These are phyloP conservation scores for Arabidopsis arenosa DNA, from an alignment of 345 rosid genomes.

Conservation along the genomic window DNA sequence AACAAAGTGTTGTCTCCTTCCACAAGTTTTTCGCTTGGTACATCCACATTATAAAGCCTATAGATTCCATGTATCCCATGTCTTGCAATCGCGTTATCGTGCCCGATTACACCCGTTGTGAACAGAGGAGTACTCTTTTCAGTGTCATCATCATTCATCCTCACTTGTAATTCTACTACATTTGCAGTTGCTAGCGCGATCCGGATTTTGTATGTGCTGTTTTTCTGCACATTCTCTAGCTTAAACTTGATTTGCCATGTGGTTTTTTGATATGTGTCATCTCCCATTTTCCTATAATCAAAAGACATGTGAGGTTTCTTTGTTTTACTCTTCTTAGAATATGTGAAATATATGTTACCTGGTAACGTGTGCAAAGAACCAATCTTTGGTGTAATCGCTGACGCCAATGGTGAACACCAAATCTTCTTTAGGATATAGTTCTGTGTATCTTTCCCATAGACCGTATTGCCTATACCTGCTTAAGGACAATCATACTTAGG, in stretches of 20 bases:
- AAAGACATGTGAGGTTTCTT: neutral
- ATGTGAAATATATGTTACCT: constrained; percentile 50
- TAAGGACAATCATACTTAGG: neutral
- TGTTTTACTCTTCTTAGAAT: neutral
- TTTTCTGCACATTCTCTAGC: constrained; percentile 48
- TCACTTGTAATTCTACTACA: constrained; percentile 64
- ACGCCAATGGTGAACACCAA: constrained; percentile 63
- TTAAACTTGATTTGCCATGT: constrained; percentile 79
- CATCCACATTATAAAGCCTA: constrained; percentile 65
- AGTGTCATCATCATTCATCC: constrained; percentile 40
- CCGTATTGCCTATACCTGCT: constrained; percentile 87
- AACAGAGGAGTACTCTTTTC: constrained; percentile 44
- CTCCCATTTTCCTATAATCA: constrained; percentile 46
- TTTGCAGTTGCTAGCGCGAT: constrained; percentile 75
- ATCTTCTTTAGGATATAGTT: constrained; percentile 65
- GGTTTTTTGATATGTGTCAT: constrained; percentile 54
- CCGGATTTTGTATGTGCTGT: constrained; percentile 56
- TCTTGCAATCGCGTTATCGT: constrained; percentile 81
- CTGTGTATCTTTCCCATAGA: constrained; percentile 83
- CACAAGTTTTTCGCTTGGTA: constrained; percentile 53
- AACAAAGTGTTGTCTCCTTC: constrained; percentile 71
- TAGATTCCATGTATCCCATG: constrained; percentile 88
- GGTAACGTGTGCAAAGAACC: constrained; percentile 88
- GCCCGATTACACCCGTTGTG: constrained; percentile 72
- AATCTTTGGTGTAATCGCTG: constrained; percentile 69